phyloP scores from a whole-genome alignment of 345 rosid genomes.

The Syzygium aromaticum region DNA sequence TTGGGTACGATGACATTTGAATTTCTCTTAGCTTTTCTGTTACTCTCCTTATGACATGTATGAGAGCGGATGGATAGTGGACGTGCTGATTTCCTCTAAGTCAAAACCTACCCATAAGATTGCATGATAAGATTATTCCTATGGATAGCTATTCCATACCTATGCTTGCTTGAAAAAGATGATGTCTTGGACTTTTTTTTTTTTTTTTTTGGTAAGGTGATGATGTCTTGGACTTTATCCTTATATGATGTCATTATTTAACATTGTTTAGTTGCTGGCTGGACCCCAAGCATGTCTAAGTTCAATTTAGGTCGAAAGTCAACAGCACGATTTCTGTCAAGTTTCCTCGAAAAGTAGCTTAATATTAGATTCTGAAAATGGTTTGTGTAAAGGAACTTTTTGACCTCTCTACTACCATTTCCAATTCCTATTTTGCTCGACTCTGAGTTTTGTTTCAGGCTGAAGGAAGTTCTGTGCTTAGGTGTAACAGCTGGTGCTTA shows the following conservation, averaged over 20 bases:
- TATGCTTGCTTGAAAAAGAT: not conserved
- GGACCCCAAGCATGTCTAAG: not conserved
- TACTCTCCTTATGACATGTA: not conserved
- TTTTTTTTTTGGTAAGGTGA: too few relatives aligned
- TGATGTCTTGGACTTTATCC: not conserved
- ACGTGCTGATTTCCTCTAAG: not conserved
- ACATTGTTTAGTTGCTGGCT: not conserved
- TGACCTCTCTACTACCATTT: not conserved
- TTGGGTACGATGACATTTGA: slow-evolving; percentile 14
- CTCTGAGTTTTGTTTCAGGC: slow-evolving; percentile 16
- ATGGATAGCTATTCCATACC: not conserved
- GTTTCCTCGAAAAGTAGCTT: not conserved
- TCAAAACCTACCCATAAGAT: not conserved
- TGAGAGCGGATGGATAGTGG: not conserved
- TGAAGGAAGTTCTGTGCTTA: slow-evolving; percentile 44
- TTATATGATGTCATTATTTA: not conserved
- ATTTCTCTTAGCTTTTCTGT: not conserved
- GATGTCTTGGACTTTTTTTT: not conserved
- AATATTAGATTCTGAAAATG: not conserved
- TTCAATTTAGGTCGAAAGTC: not conserved
- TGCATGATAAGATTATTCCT: not conserved
- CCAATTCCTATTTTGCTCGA: not conserved
- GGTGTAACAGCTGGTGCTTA: slow-evolving; percentile 70
- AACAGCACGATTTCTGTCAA: not conserved
- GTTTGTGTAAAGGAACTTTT: not conserved